Base-by-base conservation (phyloP, 108 stramenopile genomes). In the Mayamaea pseudoterrestris region DNA sequence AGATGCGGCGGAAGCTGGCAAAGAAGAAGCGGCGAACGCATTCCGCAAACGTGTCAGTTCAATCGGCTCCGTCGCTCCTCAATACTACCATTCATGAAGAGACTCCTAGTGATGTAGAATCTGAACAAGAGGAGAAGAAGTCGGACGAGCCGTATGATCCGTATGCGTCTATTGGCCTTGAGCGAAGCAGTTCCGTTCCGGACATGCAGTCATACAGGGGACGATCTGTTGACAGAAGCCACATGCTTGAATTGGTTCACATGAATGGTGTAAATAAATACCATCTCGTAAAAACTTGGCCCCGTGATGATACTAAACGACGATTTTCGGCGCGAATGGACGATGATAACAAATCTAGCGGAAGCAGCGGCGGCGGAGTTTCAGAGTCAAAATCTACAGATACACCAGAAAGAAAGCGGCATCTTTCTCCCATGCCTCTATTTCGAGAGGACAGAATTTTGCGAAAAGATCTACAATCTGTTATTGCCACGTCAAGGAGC, bases 21-120 rank as follows among this genome's bases (percentile, higher is more conserved):
- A 16, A 44, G 44, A 2, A 5, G 20, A 13, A 16, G 13, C 21
- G 27, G 11, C 3, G 29, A 27, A 44, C 52, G 5, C 35, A 23
- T 17, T 71, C 69, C 2, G 35, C 56, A 0, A 44, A 26, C 16
- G 35, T 35, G 16, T 65, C 63, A n/a, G 50, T 71, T 39, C 35
- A 30, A n/a, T 71, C 69, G 18, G 22, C 49, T 3, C 50, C 43
- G 21, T 73, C 71, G 0, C 35, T 73, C 26, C 43, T 73, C 5
- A 41, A 55, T 18, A 32, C 47, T 13, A 67, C 61, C 3, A 73
- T 73, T 39, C 42, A 67, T 25, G 71, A 73, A 58, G 71, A 73
- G 39, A 73, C 71, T 11, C 61, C 47, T 18, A 36, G 47, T 30
- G 71, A 73, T 51, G 30, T 73, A 5, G 14, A 52, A 20, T n/a